Base-by-base conservation (phyloP, 2,329 filamentous ascomycete species). In the Aspergillus cejpii region DNA sequence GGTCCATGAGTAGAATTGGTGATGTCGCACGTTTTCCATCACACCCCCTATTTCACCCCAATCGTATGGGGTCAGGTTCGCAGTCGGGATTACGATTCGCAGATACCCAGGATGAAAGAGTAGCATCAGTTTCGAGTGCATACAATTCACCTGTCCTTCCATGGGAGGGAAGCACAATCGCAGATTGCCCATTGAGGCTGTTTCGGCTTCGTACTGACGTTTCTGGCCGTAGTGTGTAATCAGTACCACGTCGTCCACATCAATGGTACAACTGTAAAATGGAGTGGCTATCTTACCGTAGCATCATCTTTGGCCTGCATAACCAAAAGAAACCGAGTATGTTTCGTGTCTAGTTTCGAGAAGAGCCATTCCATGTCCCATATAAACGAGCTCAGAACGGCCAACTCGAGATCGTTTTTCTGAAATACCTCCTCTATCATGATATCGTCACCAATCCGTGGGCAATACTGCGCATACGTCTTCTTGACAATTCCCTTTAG, bases 111-210 rank as follows among this genome's bases (percentile, higher is more conserved):
- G 69, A 55, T 88, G 87, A 56, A 89, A 91, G n/a, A 97, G 74
- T 1, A 97, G 68, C 77, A 94, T 90, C 34, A 97, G 73, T 62
- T 98, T 97, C 39, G 88, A 94, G 66, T 97, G 92, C 89, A 97
- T 95, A 56, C 77, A 82, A 19, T 82, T 84, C 5, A 80, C 69
- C 37, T 78, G 73, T 1, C 80, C 78, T 31, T 80, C 73, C 86
- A 96, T 91, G 2, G 78, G 77, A 12, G 91, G 91, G 60, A 97
- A 95, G 61, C 87, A 89, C 44, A 82, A 55, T 15, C 78, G 78
- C 44, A 94, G 74, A 40, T 76, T 74, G 8, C 61, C 60, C 53
- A 77, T 69, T 7, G 60, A 63, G 2, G 63, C 64, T 20, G 68
- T 68, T 39, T 74, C 69, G 8, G 56, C 43, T 43, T 61, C 45